Base-by-base conservation (phyloP, 140 eudicot species). In the Flaveria floridana region DNA sequence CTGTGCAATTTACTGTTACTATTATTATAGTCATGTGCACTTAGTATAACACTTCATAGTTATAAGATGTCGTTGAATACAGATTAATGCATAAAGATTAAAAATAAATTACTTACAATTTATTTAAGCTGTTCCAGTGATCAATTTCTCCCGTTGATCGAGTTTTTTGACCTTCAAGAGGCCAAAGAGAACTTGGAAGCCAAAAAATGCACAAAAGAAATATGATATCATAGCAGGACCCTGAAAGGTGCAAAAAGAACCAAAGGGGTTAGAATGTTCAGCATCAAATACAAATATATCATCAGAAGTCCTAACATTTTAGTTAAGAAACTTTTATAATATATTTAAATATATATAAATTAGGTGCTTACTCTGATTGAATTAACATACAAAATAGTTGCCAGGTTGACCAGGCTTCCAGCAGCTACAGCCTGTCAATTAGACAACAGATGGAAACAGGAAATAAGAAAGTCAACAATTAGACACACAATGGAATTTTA, bases 91-190 rank as follows among this genome's bases (percentile, higher is more conserved):
- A 7, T 26, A n/a, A 44, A 61, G 46, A 28, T 61, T 20, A 47
- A 59, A 71, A 12, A 44, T 73, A 13, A 9, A 61, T 20, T 26
- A 68, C 94, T 86, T 72, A 90, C 96, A 42, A 42, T 55, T 18
- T 59, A 23, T 70, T 84, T 82, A 93, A 51, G 98, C 98, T 68
- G 97, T 90, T 84, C 98, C 98, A n/a, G 96, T 93, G 65, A 93
- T 90, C 86, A 93, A 81, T 81, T 70, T 85, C 79, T 93, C 98
- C 58, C 88, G 80, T 76, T 89, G 87, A 81, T 93, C 98, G 41
- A 93, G 85, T 74, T 81, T 88, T 79, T 93, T 93, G 68, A 93
- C 98, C 87, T 93, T 93, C 41, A 93, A 65, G 46, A 88, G 52
- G 67, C 98, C 98, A 37, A 93, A 73, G 82, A 93, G 88, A 58